Conservation (phyloP, 2,329 filamentous ascomycete species). For the Ophiosphaerella korrae region DNA sequence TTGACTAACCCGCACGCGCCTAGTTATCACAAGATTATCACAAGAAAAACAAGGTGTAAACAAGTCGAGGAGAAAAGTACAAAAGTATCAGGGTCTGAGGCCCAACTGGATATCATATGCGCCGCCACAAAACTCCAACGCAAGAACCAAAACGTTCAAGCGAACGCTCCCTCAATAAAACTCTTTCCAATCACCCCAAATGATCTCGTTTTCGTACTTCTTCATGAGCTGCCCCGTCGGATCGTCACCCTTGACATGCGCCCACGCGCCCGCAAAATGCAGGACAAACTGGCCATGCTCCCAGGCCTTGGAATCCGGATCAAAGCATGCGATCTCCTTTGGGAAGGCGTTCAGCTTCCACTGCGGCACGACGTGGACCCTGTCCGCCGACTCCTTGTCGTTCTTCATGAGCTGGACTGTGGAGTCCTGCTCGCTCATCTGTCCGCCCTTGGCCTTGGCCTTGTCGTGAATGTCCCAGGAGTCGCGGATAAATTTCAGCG, state of each 20-base stretch:
- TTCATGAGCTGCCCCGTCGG: conserved; percentile 47
- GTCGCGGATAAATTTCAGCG: conserved; percentile 41
- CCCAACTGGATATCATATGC: conserved; percentile 5
- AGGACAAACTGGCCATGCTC: conserved; percentile 44
- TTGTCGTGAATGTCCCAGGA: conserved; percentile 34
- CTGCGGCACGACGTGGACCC: conserved; percentile 42
- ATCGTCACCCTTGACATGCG: conserved; percentile 46
- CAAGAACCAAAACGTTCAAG: background rate
- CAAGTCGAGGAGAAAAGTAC: too few relatives aligned
- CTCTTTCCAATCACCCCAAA: conserved; percentile 41
- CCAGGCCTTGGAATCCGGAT: conserved; percentile 37
- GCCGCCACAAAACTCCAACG: conserved; percentile 1
- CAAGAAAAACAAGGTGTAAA: too few relatives aligned
- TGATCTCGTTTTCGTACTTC: conserved; percentile 43
- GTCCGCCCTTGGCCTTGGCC: conserved; percentile 21
- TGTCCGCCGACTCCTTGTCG: conserved; percentile 21
- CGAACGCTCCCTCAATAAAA: conserved; percentile 22
- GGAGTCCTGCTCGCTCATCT: conserved; percentile 48
- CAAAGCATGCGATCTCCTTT: conserved; percentile 47
- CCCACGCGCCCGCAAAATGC: conserved; percentile 52
- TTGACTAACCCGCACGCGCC: too few relatives aligned
- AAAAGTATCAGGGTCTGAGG: background rate
- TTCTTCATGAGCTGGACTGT: conserved; percentile 42
- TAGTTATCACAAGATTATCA: too few relatives aligned
- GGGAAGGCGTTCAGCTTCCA: conserved; percentile 49